Percentiles rank a stretch among this genome's conserved stretches.
These are phyloP conservation scores for Kalmusia sp. DNA, from an alignment of 2,329 filamentous ascomycete genomes.

Conservation along the genomic window DNA sequence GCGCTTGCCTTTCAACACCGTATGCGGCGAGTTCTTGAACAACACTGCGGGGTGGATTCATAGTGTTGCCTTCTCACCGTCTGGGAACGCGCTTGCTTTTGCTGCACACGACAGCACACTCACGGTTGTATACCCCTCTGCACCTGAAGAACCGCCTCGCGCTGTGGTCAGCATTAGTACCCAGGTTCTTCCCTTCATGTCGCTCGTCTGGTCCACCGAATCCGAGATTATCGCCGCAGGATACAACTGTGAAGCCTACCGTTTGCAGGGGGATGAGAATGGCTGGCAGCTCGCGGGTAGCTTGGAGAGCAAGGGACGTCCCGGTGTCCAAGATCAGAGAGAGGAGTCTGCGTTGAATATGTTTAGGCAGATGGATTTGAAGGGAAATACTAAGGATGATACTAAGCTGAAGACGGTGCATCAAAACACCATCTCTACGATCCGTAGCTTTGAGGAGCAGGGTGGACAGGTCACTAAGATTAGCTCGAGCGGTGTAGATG, in stretches of 20 bases:
- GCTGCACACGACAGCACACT: conserved; percentile 95
- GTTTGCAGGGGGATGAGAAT: conserved; percentile 76
- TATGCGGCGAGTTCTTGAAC: conserved; percentile 95
- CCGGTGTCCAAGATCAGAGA: conserved; percentile 66
- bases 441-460: conserved; percentile 76
- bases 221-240: conserved; percentile 94
- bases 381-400: conserved; percentile 89
- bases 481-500: conserved; percentile 67
- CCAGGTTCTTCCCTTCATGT: conserved; percentile 90
- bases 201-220: conserved; percentile 90
- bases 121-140: conserved; percentile 93
- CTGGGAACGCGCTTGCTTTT: conserved; percentile 91
- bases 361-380: conserved; percentile 98
- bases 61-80: conserved; percentile 89
- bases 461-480: conserved; percentile 76
- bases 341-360: conserved; percentile 97
- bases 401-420: conserved; percentile 94
- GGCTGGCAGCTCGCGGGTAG: conserved; percentile 88
- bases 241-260: conserved; percentile 87
- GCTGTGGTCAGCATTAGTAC: conserved; percentile 92
- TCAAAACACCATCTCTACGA: conserved; percentile 91
- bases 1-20: conserved; percentile 94
- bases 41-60: conserved; percentile 98
- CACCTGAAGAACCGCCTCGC: conserved; percentile 85
- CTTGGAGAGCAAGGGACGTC: conserved; percentile 74